phyloP scores from a whole-genome alignment of 2,329 filamentous ascomycete species.

The Cladosporium phlei region DNA sequence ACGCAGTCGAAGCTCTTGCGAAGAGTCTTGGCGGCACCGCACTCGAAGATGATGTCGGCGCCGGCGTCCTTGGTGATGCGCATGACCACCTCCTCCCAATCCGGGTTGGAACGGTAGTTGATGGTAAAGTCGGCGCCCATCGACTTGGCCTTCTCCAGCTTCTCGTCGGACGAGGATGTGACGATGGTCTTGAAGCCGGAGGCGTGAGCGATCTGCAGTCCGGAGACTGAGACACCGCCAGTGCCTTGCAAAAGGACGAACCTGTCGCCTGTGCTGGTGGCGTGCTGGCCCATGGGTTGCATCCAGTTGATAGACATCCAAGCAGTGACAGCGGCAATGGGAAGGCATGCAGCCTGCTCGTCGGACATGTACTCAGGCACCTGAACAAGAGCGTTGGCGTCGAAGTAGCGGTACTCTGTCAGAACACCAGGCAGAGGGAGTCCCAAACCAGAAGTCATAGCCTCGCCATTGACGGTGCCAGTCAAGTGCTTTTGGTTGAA shows the following conservation, averaged over 20 bases:
- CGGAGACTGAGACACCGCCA: constrained; percentile 40
- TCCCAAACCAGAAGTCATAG: constrained; percentile 57
- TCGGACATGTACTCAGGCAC: constrained; percentile 54
- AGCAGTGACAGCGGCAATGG: constrained; percentile 59
- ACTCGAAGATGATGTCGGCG: constrained; percentile 49
- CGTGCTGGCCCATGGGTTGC: constrained; percentile 49
- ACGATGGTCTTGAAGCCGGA: constrained; percentile 50
- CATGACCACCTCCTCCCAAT: constrained; percentile 58
- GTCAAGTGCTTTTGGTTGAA: constrained; percentile 55
- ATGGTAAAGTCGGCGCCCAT: constrained; percentile 56
- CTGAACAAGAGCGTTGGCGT: constrained; percentile 51
- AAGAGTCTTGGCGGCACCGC: constrained; percentile 48
- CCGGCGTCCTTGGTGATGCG: constrained; percentile 39
- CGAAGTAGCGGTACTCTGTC: constrained; percentile 57
- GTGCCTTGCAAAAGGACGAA: constrained; percentile 40
- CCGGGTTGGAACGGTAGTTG: constrained; percentile 55
- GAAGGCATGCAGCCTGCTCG: constrained; percentile 57
- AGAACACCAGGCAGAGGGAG: constrained; percentile 56
- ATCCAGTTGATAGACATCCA: constrained; percentile 63
- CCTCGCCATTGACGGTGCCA: constrained; percentile 54
- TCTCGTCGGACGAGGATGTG: constrained; percentile 54
- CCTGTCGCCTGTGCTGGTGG: constrained; percentile 32
- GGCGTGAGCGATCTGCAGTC: constrained; percentile 38
- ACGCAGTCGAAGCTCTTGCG: constrained; percentile 41
- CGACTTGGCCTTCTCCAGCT: constrained; percentile 48